These are phyloP conservation scores for Monascus ruber DNA, from an alignment of 2,329 filamentous ascomycete species.

Conservation along the genomic window DNA sequence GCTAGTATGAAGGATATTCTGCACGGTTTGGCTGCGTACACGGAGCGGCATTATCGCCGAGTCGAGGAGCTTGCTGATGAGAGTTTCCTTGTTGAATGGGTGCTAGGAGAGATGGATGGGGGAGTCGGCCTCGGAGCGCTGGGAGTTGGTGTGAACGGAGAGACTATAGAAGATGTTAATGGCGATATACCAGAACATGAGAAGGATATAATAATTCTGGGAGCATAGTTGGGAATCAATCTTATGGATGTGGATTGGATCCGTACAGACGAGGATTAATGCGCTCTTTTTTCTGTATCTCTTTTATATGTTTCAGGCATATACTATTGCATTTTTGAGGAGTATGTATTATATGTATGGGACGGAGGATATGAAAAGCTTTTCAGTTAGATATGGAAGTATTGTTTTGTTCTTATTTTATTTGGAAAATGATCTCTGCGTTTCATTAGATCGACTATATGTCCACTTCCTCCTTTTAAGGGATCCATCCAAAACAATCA, in stretches of 20 bases:
- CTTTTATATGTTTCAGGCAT: not conserved
- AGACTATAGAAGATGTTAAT: constrained; percentile 9
- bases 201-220: constrained; percentile 31
- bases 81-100: constrained; percentile 89
- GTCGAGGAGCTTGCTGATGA: constrained; percentile 87
- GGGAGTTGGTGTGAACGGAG: constrained; percentile 11
- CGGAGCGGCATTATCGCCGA: constrained; percentile 81
- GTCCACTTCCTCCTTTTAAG: too few relatives aligned
- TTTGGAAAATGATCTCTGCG: too few relatives aligned
- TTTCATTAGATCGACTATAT: too few relatives aligned
- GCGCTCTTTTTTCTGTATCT: constrained; percentile 2
- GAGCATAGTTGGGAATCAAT: constrained; percentile 13
- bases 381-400: too few relatives aligned
- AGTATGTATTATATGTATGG: constrained; percentile 11
- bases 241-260: not conserved
- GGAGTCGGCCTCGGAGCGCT: constrained; percentile 35
- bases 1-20: constrained; percentile 69
- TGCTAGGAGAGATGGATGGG: constrained; percentile 82
- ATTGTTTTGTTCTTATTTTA: constrained; percentile 1
- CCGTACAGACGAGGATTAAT: constrained; percentile 10
- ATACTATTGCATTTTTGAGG: constrained; percentile 9
- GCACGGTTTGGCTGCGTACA: constrained; percentile 79
- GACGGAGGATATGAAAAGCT: constrained; percentile 7
- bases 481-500: too few relatives aligned
- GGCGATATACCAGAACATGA: constrained; percentile 17